Conservation (phyloP, 2,329 filamentous ascomycete genomes). For the Epichloe elymi region DNA sequence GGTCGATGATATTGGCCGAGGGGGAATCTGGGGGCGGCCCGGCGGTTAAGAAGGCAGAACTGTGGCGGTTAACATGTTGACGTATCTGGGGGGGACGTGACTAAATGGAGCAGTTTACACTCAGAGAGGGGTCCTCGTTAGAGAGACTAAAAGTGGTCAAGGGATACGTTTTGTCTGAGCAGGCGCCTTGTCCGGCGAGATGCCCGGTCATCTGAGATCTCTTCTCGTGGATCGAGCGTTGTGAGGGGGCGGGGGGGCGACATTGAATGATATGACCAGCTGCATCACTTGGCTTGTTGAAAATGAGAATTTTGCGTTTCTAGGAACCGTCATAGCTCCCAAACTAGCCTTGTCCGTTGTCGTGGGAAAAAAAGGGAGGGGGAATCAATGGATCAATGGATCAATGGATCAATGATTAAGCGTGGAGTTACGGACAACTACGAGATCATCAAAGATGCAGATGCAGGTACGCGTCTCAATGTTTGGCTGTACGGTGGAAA, state of each 20-base stretch:
- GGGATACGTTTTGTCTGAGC: not conserved
- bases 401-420: not conserved
- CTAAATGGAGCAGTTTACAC: not conserved
- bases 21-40: constrained; percentile 19
- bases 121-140: not conserved
- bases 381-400: not conserved
- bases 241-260: too few relatives aligned
- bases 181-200: not conserved
- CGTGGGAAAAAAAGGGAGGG: not conserved
- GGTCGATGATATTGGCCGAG: constrained; percentile 39
- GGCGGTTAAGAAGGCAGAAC: constrained; percentile 9
- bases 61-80: not conserved
- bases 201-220: not conserved
- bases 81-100: not conserved
- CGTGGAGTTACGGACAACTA: not conserved
- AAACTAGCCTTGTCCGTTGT: not conserved
- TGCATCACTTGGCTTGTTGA: not conserved
- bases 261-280: not conserved
- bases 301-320: not conserved
- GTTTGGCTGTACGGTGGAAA: too few relatives aligned
- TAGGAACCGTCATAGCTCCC: not conserved
- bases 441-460: not conserved
- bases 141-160: not conserved
- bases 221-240: too few relatives aligned
- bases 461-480: not conserved